Base-by-base conservation (phyloP, 2,329 filamentous ascomycete genomes). In the Colletotrichum cuscutae region DNA sequence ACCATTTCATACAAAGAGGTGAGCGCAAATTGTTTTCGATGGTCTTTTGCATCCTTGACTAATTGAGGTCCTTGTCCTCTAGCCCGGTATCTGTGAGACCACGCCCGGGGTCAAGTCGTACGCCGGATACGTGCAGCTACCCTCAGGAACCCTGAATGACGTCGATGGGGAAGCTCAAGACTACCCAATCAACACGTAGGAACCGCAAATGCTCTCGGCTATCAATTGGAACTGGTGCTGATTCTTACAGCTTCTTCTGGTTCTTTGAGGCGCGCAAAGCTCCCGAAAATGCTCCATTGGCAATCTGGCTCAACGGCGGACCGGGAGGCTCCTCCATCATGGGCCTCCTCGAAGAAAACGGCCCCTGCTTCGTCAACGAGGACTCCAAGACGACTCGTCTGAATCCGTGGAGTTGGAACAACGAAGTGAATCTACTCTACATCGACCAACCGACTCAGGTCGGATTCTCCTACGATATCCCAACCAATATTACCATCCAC, bases 81-180 rank as follows among this genome's bases (percentile, higher is more conserved):
- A 87, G 91, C 89, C 69, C 88, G 91, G 82, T 80, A 85, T 79
- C 88, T 92, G 75, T 83, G 88, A 77, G 90, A 91, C 81, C 64
- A 86, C 75, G 79, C 85, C 65, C 83, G 92, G 82, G 84, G 90
- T 84, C 87, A 92, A 82, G 88, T 91, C 82, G 81, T 93, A 90
- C 79, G 86, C 89, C 9, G 91, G 91, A 75, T 91, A 92, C 81
- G 87, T 93, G 65, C 84, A 85, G 73, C 79, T 92, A 65, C 85
- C 89, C 24, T 79, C 88, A 1, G 81, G 79, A 58, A 75, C 78
- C 37, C 61, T 76, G 32, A 79, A 86, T 42, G 81, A 80, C 59
- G 74, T 75, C 8, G 71, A 76, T 68, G 89, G 90, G 75, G 90
- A 72, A 85, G 80, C 69, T 28, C 80, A 82, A 35, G 75, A 82